A percentile compares a stretch with the other conserved stretches of the same genome.
phyloP scores from a whole-genome alignment of 2,329 filamentous ascomycete species.

The Dothistroma pini region DNA sequence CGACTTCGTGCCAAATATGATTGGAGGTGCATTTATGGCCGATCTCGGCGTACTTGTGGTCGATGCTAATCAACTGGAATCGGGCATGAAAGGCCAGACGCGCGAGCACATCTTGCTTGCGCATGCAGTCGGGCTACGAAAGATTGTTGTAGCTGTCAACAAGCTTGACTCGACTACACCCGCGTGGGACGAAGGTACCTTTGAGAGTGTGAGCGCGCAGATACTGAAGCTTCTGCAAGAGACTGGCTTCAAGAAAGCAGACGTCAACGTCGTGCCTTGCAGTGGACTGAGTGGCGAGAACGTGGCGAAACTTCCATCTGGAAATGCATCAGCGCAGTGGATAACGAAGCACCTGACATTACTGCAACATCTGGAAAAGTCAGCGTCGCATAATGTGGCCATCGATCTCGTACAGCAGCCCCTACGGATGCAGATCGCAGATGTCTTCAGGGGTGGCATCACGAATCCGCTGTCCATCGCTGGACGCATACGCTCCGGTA shows the following conservation, averaged over 20 bases:
- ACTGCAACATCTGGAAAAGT: conserved; percentile 79
- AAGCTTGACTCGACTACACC: conserved; percentile 77
- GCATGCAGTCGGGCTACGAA: conserved; percentile 84
- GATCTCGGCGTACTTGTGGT: conserved; percentile 95
- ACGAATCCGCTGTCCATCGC: conserved; percentile 81
- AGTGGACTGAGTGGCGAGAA: conserved; percentile 89
- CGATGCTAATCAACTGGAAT: conserved; percentile 92
- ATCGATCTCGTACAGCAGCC: conserved; percentile 60
- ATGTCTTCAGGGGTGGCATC: conserved; percentile 76
- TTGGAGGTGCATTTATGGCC: conserved; percentile 90
- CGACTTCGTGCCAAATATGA: conserved; percentile 99
- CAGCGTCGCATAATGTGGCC: conserved; percentile 59
- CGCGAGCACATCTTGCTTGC: conserved; percentile 88
- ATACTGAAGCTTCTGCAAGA: conserved; percentile 76
- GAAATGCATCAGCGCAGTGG: conserved; percentile 58
- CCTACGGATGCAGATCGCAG: conserved; percentile 79
- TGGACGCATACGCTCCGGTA: conserved; percentile 81
- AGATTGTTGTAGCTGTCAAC: conserved; percentile 87
- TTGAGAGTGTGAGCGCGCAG: conserved; percentile 79
- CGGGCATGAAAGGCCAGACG: conserved; percentile 88
- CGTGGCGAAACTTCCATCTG: conserved; percentile 58
- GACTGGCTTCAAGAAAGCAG: conserved; percentile 76
- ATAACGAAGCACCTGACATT: conserved; percentile 67
- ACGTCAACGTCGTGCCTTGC: conserved; percentile 82
- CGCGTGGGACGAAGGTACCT: conserved; percentile 74